phyloP scores from a whole-genome alignment of 2,329 filamentous ascomycete species.

The Domatiomyces catenatus region DNA sequence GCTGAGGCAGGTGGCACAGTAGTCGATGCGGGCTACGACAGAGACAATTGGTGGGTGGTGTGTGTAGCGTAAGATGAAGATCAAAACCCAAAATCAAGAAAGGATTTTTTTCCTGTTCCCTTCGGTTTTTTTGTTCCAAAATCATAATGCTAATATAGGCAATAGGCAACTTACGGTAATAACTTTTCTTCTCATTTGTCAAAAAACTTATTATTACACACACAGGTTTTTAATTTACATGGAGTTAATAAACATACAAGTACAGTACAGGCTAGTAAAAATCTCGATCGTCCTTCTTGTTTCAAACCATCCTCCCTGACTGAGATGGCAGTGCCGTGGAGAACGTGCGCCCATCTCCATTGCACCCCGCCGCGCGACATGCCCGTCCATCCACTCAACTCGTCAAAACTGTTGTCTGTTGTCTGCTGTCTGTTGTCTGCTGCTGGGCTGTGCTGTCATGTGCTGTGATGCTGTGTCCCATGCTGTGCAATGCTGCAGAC shows the following conservation, averaged over 20 bases:
- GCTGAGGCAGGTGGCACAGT: slow-evolving; percentile 57
- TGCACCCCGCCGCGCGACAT: neutral
- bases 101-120: neutral
- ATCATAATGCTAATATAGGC: no score
- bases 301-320: neutral
- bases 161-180: no score
- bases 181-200: neutral
- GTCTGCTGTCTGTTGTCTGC: no score
- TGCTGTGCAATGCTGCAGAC: neutral
- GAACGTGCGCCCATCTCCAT: neutral
- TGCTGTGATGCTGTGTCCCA: neutral
- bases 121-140: no score
- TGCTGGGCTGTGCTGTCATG: neutral
- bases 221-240: neutral
- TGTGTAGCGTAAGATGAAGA: slow-evolving; percentile 3
- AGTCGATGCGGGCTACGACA: slow-evolving; percentile 75
- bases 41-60: slow-evolving; percentile 93
- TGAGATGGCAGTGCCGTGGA: neutral
- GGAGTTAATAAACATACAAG: neutral
- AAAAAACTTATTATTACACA: neutral
- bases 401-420: no score
- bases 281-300: neutral
- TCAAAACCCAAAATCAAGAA: neutral
- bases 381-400: neutral
- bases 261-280: neutral